phyloP scores from a whole-genome alignment of 768 basidiomycete genomes.

The Macrolepiota fuliginosa region DNA sequence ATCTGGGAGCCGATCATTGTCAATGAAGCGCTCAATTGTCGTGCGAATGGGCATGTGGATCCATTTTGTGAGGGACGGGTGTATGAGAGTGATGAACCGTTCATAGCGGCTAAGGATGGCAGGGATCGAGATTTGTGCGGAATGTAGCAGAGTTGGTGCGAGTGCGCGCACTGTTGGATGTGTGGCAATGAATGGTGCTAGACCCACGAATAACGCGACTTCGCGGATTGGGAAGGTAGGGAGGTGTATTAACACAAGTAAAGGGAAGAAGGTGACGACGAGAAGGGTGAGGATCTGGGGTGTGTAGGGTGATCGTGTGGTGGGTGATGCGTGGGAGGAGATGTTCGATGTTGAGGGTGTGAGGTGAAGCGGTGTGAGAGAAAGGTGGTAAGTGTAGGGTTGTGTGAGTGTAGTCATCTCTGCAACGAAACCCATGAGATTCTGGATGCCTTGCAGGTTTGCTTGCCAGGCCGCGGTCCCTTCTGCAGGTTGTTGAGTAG shows the following conservation, averaged over 20 bases:
- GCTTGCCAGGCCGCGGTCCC: conserved; percentile 80
- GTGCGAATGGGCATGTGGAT: conserved; percentile 13
- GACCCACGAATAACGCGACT: conserved; percentile 45
- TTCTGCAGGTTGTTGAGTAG: conserved; percentile 44
- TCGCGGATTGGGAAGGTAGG: conserved; percentile 47
- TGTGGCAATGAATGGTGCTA: conserved; percentile 49
- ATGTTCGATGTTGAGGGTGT: conserved; percentile 21
- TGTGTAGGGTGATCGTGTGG: conserved; percentile 45
- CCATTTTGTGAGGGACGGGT: not conserved
- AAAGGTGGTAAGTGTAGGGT: conserved; percentile 49
- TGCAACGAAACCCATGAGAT: conserved; percentile 85
- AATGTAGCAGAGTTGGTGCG: conserved; percentile 22
- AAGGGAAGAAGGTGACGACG: conserved; percentile 45
- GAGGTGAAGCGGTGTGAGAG: conserved; percentile 43
- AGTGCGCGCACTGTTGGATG: conserved; percentile 43
- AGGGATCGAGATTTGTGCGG: conserved; percentile 7
- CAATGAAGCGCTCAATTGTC: conserved; percentile 42
- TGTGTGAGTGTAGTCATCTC: conserved; percentile 56
- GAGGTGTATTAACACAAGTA: conserved; percentile 43
- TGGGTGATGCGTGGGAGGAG: conserved; percentile 11
- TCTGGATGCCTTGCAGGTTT: conserved; percentile 88
- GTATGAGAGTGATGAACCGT: not conserved
- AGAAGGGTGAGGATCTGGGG: conserved; percentile 50
- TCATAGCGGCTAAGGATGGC: conserved; percentile 8
- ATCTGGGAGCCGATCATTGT: conserved; percentile 67